Conservation (phyloP, 306 rosid species). For the Glycine latifolia region DNA sequence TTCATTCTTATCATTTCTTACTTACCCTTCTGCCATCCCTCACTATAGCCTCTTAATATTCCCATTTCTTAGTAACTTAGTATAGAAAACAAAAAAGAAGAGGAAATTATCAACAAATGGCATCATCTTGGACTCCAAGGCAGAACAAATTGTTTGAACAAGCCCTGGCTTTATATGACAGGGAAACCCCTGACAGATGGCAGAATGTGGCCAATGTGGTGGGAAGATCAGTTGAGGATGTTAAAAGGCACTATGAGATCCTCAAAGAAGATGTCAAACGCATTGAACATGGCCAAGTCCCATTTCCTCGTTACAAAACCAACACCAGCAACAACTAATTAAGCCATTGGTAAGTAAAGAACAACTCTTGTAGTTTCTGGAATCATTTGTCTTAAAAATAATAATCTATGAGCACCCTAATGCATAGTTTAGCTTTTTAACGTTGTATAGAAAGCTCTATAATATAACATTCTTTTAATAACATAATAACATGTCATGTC, state of each 20-base stretch:
- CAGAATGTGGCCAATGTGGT: constrained; percentile 77
- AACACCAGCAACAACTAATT: constrained; percentile 30
- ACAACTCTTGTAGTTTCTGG: no score
- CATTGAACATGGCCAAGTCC: constrained; percentile 74
- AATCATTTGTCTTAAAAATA: no score
- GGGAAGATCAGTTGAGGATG: constrained; percentile 78
- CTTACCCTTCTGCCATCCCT: no score
- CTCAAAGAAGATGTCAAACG: constrained; percentile 73
- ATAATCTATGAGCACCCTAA: no score
- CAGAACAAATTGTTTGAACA: constrained; percentile 77
- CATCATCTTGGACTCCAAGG: constrained; percentile 72
- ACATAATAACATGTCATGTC: constrained; percentile 7
- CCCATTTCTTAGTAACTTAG: neutral
- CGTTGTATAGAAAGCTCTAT: neutral
- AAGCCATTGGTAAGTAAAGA: no score
- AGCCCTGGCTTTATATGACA: constrained; percentile 74
- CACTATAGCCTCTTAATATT: no score
- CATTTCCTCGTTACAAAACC: constrained; percentile 69
- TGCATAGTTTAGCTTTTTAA: neutral
- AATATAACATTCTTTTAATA: neutral
- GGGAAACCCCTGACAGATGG: constrained; percentile 82
- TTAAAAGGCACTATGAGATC: constrained; percentile 76
- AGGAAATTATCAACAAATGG: constrained; percentile 47
- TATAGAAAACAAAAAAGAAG: no score
- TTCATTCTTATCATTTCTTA: no score